Evolutionary conservation across 495 filamentous ascomycete genomes (phyloP).

Genomic region (Barbatosphaeria neglecta): DNA sequence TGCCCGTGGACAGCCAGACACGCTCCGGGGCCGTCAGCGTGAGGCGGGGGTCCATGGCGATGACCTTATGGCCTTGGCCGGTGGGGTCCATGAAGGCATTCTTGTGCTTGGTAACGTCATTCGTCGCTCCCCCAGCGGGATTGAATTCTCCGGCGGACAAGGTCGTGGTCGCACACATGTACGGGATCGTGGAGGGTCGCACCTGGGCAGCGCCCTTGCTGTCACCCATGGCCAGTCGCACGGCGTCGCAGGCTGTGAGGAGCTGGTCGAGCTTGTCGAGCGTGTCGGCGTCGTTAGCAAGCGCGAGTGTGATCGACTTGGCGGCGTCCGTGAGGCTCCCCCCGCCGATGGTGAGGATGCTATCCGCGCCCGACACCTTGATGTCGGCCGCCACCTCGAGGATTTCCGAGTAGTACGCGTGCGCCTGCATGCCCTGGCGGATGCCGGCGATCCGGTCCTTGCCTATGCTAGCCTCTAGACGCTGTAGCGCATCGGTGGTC

Average conservation of each 20-base stretch:
- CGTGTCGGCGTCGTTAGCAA: slow-evolving; percentile 29
- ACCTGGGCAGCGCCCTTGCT: slow-evolving; percentile 1
- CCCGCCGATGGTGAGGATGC: slow-evolving; percentile 16
- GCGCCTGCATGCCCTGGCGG: slow-evolving; percentile 43
- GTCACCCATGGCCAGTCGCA: neutral
- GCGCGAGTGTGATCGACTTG: slow-evolving; percentile 15
- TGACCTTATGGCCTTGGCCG: slow-evolving; percentile 38
- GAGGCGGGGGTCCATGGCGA: slow-evolving; percentile 46
- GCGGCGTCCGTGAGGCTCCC: slow-evolving; percentile 6
- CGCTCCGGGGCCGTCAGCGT: slow-evolving; percentile 40
- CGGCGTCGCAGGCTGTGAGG: slow-evolving; percentile 8
- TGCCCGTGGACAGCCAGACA: slow-evolving; percentile 49
- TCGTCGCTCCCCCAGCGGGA: slow-evolving; percentile 40
- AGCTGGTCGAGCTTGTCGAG: slow-evolving; percentile 30
- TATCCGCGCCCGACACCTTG: slow-evolving; percentile 6
- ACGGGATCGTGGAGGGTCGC: slow-evolving; percentile 30
- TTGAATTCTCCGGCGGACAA: slow-evolving; percentile 54
- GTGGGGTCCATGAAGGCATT: slow-evolving; percentile 33
- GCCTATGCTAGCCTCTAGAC: neutral
- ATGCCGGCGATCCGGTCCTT: slow-evolving; percentile 27
- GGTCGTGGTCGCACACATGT: slow-evolving; percentile 49
- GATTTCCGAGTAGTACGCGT: slow-evolving; percentile 48
- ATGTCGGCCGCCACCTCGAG: slow-evolving; percentile 38
- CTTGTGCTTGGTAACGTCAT: slow-evolving; percentile 41
- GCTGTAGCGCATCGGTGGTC: neutral